These are phyloP conservation scores for Psilocybe mexicana DNA, from an alignment of 1,284 basidiomycete genomes.

Conservation along the genomic window DNA sequence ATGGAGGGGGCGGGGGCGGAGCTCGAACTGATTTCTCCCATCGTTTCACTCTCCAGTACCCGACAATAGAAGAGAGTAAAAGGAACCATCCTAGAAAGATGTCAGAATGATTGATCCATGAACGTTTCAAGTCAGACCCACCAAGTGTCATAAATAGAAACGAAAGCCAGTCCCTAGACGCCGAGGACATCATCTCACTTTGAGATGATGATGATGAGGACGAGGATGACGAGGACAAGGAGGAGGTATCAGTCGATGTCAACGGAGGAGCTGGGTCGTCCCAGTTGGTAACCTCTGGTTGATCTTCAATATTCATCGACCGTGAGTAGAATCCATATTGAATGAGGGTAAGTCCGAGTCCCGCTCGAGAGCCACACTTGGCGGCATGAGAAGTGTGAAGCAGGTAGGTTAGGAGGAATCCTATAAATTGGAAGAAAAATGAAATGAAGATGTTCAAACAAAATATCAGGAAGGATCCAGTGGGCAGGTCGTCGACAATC, in stretches of 20 bases:
- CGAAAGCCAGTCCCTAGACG: constrained; percentile 78
- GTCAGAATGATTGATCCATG: constrained; percentile 5
- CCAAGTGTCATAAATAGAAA: constrained; percentile 90
- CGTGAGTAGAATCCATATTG: constrained; percentile 78
- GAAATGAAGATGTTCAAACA: constrained; percentile 83
- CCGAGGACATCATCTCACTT: constrained; percentile 28
- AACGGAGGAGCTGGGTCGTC: constrained; percentile 8
- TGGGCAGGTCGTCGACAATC: constrained; percentile 74
- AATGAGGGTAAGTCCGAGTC: constrained; percentile 92
- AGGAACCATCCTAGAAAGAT: constrained; percentile 78
- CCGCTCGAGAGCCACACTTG: constrained; percentile 92
- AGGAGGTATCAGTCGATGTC: constrained; percentile 5
- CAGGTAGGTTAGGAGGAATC: constrained; percentile 92
- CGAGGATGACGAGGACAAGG: neutral
- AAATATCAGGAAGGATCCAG: constrained; percentile 73
- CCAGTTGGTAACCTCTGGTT: constrained; percentile 16
- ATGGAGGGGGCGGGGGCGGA: constrained; percentile 33
- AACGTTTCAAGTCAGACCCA: constrained; percentile 30
- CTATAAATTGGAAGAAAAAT: constrained; percentile 96
- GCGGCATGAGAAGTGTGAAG: constrained; percentile 94
- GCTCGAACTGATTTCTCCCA: constrained; percentile 69
- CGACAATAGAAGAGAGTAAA: constrained; percentile 74
- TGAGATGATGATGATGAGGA: constrained; percentile 6
- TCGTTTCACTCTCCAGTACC: constrained; percentile 84
- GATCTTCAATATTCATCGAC: constrained; percentile 24